These are phyloP conservation scores for Apiospora pterosperma DNA, from an alignment of 2,329 filamentous ascomycete genomes.

Conservation along the genomic window DNA sequence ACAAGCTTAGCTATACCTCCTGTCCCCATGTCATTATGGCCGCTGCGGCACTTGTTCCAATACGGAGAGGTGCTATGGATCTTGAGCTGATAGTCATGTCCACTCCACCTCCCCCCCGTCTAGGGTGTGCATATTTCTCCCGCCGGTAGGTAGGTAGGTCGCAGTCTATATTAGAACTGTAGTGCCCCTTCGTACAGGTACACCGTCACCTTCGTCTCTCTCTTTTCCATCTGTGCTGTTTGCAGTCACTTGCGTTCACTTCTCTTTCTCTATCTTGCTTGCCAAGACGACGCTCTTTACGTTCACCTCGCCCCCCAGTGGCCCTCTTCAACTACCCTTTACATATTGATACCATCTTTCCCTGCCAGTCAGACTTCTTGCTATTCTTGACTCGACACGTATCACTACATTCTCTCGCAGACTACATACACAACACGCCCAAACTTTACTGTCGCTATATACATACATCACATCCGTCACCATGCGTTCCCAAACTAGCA, in stretches of 20 bases:
- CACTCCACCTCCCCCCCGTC: neutral
- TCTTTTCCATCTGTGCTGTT: slow-evolving; percentile 2
- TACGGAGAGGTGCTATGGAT: neutral
- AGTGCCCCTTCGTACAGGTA: slow-evolving; percentile 1
- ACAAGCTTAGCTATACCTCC: neutral
- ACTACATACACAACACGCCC: slow-evolving; percentile 4
- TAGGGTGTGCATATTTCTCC: neutral
- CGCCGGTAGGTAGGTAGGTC: neutral
- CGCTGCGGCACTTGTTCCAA: slow-evolving; percentile 3
- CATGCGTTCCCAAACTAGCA: slow-evolving; percentile 25
- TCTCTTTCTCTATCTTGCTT: neutral
- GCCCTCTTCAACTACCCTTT: slow-evolving; percentile 4
- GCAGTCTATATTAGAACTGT: neutral
- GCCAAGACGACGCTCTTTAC: neutral
- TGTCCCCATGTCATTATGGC: neutral
- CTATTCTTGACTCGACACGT: neutral
- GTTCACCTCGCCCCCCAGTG: neutral
- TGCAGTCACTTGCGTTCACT: slow-evolving; percentile 5
- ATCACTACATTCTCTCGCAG: neutral
- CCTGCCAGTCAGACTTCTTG: slow-evolving; percentile 2
- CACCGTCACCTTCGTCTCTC: neutral
- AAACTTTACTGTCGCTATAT: neutral
- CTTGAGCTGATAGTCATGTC: neutral
- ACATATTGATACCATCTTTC: neutral
- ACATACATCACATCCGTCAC: slow-evolving; percentile 10